Evolutionary conservation across 1,284 basidiomycete genomes (phyloP), one percentile per base, ranked within the genome.

Genomic region (Fomitopsis pinicola): DNA sequence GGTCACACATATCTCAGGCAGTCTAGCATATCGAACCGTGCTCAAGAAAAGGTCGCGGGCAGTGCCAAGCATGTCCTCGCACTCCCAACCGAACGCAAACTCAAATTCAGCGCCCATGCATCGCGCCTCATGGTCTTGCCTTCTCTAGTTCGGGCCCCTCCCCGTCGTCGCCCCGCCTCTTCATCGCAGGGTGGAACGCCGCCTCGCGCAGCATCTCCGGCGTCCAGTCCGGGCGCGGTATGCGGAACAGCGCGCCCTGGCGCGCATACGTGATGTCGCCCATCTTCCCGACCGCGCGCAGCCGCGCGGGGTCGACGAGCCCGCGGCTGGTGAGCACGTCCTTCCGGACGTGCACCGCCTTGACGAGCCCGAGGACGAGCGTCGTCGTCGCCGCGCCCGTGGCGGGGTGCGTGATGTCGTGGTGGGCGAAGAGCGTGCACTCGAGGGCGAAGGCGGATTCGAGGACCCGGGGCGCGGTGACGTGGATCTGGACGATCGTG

Each of bases 311-410:
- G 70, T 92, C 87, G 53, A 92, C 75, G 52, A 75, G 74, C 17
- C 84, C 83, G 67, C 69, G 69, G 55, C 67, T 67, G 54, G 69
- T 73, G 60, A 88, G 76, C 52, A 86, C 76, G 59, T 83, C 80
- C 59, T 80, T 76, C 50, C 83, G 77, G 60, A 87, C 80, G 72
- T 91, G 89, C 55, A 88, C 78, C 60, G 76, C 76, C 72, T 82
- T 84, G 65, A 92, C 81, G 58, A 82, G 79, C 2, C 89, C 90
- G 30, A 92, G 71, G 50, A 90, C 72, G 42, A 91, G 75, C 14
- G 85, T 87, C 4, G 80, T 79, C 15, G 83, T 82, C 45, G 77
- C 66, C 28, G 72, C 73, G 38, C 77, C 77, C 26, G 74, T 76
- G 59, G 73, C 71, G 3, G 78, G 76, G 46, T 75, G 74, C 48